A percentile compares a stretch with the other conserved stretches of the same genome.
Conservation (phyloP, 352 stramenopile species). For the Peronospora destructor region DNA sequence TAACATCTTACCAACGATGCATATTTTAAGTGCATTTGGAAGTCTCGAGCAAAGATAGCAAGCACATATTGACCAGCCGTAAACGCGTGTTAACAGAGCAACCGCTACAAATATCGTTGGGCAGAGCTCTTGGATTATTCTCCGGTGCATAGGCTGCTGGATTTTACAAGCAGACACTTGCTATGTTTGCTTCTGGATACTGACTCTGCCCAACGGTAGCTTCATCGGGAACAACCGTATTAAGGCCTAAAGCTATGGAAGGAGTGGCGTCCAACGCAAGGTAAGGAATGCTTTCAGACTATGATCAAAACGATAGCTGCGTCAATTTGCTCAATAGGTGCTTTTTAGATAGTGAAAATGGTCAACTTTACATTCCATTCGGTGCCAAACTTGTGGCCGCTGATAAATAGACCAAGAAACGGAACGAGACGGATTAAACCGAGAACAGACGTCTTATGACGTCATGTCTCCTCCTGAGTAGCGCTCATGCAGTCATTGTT, state of each 20-base stretch:
- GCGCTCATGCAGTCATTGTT: too few species aligned
- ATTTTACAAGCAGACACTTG: neutral
- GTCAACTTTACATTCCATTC: too few species aligned
- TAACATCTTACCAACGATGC: too few species aligned
- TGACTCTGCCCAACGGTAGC: too few species aligned
- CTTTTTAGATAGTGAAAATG: neutral
- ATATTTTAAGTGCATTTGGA: too few species aligned
- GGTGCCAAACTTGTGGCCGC: too few species aligned
- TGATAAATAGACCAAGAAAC: neutral
- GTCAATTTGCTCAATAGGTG: neutral
- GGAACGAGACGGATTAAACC: slow-evolving; percentile 6
- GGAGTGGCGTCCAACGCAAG: neutral
- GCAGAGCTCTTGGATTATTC: neutral
- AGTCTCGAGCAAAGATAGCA: too few species aligned
- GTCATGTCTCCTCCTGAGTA: neutral
- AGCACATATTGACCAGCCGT: too few species aligned
- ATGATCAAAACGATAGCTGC: neutral
- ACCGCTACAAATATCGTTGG: neutral
- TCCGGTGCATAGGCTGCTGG: neutral
- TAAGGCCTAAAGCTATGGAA: neutral
- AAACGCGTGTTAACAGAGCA: too few species aligned
- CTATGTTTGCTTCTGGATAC: neutral
- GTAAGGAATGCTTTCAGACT: neutral
- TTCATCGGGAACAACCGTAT: neutral
- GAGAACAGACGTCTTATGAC: slow-evolving; percentile 7